Conservation (phyloP, 495 filamentous ascomycete species). For the Neurospora intermedia region DNA sequence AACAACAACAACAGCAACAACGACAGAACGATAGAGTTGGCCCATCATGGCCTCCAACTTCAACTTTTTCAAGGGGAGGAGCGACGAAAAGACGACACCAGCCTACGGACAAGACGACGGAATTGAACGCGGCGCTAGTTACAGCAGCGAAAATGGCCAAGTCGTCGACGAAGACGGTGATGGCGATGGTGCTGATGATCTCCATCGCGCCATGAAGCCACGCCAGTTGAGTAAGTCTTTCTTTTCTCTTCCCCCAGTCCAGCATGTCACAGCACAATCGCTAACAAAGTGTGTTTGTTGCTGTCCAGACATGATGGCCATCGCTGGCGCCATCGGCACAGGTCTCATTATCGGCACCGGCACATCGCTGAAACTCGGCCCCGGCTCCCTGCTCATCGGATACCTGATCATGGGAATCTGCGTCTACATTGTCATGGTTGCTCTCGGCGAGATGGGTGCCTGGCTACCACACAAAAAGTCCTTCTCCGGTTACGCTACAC, state of each 20-base stretch:
- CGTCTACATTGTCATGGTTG: slow-evolving; percentile 38
- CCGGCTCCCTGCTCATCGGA: slow-evolving; percentile 61
- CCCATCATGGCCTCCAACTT: slow-evolving; percentile 7
- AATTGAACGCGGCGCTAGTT: not conserved
- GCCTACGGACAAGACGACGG: slow-evolving; percentile 8
- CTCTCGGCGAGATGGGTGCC: slow-evolving; percentile 51
- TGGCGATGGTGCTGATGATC: slow-evolving; percentile 13
- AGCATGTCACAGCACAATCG: not conserved
- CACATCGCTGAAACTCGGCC: slow-evolving; percentile 27
- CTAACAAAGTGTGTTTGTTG: not conserved
- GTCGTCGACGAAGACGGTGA: slow-evolving; percentile 10
- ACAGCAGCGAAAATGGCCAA: slow-evolving; percentile 12
- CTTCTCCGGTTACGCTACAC: slow-evolving; percentile 58
- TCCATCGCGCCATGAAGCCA: slow-evolving; percentile 28
- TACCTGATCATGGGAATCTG: slow-evolving; percentile 40
- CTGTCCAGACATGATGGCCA: slow-evolving; percentile 52
- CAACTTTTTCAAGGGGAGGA: slow-evolving; percentile 7
- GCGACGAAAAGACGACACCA: slow-evolving; percentile 16
- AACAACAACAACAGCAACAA: not conserved
- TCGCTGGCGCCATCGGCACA: slow-evolving; percentile 75
- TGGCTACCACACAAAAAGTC: slow-evolving; percentile 53
- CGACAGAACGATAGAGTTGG: not conserved
- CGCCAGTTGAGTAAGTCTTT: slow-evolving; percentile 21
- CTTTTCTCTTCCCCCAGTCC: not conserved
- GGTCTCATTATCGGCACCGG: slow-evolving; percentile 28